Evolutionary conservation across 805 yeast genomes (phyloP).

Genomic region (Hanseniaspora occidentalis): DNA sequence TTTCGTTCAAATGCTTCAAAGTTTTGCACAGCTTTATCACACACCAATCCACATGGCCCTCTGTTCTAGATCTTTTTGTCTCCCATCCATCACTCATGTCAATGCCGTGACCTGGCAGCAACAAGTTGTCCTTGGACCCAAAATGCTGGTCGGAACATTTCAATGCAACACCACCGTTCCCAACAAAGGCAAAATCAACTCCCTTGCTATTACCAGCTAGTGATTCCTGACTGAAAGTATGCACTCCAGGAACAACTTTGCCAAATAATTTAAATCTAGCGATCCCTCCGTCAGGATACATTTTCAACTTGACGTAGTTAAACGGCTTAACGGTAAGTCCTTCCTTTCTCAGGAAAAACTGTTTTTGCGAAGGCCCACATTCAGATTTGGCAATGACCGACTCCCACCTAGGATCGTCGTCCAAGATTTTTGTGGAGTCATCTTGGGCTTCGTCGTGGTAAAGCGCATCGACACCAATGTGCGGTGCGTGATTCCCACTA

Average conservation of each 20-base stretch:
- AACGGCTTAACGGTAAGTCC: constrained; percentile 46
- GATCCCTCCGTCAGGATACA: constrained; percentile 98
- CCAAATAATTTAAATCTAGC: constrained; percentile 91
- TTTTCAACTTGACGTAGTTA: constrained; percentile 72
- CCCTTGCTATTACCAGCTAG: not conserved
- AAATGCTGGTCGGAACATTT: constrained; percentile 85
- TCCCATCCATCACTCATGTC: constrained; percentile 99
- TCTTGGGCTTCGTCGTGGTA: constrained; percentile 22
- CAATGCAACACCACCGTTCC: constrained; percentile 82
- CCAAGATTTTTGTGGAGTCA: constrained; percentile 19
- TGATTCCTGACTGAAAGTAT: too few relatives aligned
- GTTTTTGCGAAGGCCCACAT: constrained; percentile 85
- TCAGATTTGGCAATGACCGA: constrained; percentile 53
- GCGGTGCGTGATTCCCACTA: constrained; percentile 93
- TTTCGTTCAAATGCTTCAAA: constrained; percentile 37
- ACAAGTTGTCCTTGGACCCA: constrained; percentile 78
- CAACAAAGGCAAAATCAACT: constrained; percentile 64
- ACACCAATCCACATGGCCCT: constrained; percentile 89
- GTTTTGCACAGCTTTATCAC: constrained; percentile 64
- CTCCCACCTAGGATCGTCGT: constrained; percentile 46
- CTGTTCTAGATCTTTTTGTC: constrained; percentile 73
- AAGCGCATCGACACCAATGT: constrained; percentile 70
- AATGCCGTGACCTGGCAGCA: constrained; percentile 87
- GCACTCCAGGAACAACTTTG: constrained; percentile 46
- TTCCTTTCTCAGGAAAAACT: constrained; percentile 55